Percentiles rank a stretch among this genome's conserved stretches.
Conservation (phyloP, 129 eudicot genomes). For the Ambrosia artemisiifolia region DNA sequence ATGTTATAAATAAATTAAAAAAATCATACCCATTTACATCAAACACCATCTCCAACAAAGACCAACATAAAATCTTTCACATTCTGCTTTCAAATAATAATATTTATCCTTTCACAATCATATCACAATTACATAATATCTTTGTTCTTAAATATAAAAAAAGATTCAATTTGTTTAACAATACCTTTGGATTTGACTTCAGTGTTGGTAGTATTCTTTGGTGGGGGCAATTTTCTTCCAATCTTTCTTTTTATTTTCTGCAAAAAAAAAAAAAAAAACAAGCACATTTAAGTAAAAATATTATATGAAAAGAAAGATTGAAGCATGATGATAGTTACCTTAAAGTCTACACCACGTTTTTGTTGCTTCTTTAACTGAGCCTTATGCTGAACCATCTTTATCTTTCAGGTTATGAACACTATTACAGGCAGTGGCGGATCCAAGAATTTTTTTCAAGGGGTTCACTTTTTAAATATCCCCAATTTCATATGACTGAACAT, state of each 20-base stretch:
- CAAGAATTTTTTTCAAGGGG: too few species aligned
- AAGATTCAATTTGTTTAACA: not conserved
- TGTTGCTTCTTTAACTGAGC: slow-evolving; percentile 65
- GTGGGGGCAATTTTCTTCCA: slow-evolving; percentile 88
- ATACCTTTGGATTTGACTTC: slow-evolving; percentile 81
- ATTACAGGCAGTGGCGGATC: too few species aligned
- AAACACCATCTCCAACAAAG: too few species aligned
- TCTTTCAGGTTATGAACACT: too few species aligned
- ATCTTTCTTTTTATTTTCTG: slow-evolving; percentile 87
- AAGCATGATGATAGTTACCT: slow-evolving; percentile 30
- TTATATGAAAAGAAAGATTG: not conserved
- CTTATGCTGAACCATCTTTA: slow-evolving; percentile 61
- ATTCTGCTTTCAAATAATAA: too few species aligned
- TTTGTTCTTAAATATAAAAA: not conserved
- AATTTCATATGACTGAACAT: too few species aligned
- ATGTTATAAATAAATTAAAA: not conserved
- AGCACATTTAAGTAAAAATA: not conserved
- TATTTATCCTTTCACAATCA: too few species aligned
- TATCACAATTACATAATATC: too few species aligned
- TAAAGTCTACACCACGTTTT: slow-evolving; percentile 77
- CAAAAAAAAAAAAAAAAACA: slow-evolving; percentile 20
- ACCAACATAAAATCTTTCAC: too few species aligned
- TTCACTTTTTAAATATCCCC: too few species aligned
- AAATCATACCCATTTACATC: not conserved
- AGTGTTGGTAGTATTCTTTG: slow-evolving; percentile 83